A percentile compares a stretch with the other conserved stretches of the same genome.
phyloP scores from a whole-genome alignment of 768 basidiomycete genomes.

The Dictyophora rubrovolvata region DNA sequence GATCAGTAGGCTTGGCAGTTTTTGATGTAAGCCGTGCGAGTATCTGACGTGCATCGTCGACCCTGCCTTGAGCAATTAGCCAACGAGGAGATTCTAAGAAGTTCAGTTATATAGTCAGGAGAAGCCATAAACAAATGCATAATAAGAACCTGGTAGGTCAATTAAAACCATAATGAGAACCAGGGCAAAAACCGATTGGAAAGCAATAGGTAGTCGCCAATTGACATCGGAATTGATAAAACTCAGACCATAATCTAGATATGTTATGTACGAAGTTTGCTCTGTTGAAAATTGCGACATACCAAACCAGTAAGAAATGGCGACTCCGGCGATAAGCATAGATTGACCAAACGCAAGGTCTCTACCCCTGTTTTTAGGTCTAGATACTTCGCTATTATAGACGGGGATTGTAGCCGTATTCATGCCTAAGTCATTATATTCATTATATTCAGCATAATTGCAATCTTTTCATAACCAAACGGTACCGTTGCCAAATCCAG shows the following conservation, averaged over 20 bases:
- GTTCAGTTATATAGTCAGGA: background rate
- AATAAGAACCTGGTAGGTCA: conserved; percentile 3
- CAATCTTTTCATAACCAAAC: background rate
- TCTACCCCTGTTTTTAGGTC: conserved; percentile 2
- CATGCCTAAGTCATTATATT: conserved; percentile 1
- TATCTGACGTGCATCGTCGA: conserved; percentile 45
- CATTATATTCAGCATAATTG: background rate
- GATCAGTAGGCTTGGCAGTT: conserved; percentile 1
- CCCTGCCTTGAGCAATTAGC: conserved; percentile 49
- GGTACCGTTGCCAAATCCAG: conserved; percentile 7
- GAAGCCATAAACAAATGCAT: background rate
- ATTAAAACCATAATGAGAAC: conserved; percentile 3
- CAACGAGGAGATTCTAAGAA: conserved; percentile 28
- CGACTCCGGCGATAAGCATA: conserved; percentile 4
- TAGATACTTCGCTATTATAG: conserved; percentile 8
- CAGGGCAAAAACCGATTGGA: conserved; percentile 7
- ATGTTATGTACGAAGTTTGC: background rate
- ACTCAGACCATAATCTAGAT: conserved; percentile 5
- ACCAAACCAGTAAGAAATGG: conserved; percentile 8
- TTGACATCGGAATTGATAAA: conserved; percentile 6
- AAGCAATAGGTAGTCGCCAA: conserved; percentile 8
- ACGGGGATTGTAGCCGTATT: conserved; percentile 8
- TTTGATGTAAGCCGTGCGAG: conserved; percentile 18
- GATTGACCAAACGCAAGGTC: conserved; percentile 5
- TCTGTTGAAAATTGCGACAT: background rate